phyloP scores from a whole-genome alignment of 805 yeast species.

The Spathaspora passalidarum region DNA sequence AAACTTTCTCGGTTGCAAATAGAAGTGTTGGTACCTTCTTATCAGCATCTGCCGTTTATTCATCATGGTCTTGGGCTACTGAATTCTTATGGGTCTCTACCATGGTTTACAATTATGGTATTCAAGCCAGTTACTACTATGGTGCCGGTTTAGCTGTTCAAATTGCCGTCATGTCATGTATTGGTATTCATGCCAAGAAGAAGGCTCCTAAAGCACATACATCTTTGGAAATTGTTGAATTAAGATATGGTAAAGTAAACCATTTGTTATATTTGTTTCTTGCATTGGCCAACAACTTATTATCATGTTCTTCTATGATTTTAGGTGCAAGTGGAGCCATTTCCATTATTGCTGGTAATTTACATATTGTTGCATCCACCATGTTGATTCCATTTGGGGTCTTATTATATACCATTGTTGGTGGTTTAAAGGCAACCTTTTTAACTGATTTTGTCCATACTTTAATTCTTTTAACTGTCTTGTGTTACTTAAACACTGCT shows the following conservation, averaged over 20 bases:
- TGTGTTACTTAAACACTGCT: constrained; percentile 25
- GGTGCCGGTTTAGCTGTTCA: constrained; percentile 26
- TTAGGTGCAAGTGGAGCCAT: constrained; percentile 27
- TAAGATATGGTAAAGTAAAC: constrained; percentile 23
- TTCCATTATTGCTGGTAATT: constrained; percentile 24
- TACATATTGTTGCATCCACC: constrained; percentile 24
- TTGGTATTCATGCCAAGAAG: constrained; percentile 26
- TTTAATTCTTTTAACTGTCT: constrained; percentile 20
- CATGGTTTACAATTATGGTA: constrained; percentile 24
- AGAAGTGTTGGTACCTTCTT: constrained; percentile 20
- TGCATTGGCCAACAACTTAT: constrained; percentile 20
- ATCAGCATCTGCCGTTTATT: constrained; percentile 22
- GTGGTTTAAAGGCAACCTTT: constrained; percentile 52
- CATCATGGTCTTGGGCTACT: constrained; percentile 29
- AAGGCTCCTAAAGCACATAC: constrained; percentile 27
- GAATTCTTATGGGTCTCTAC: constrained; percentile 23
- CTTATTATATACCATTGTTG: constrained; percentile 45
- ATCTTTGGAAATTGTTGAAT: constrained; percentile 26
- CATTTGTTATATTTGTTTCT: constrained; percentile 24
- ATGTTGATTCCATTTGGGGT: constrained; percentile 36
- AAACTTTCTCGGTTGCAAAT: constrained; percentile 27
- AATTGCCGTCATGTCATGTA: constrained; percentile 21
- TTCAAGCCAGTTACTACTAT: constrained; percentile 21
- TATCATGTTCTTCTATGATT: constrained; percentile 26
- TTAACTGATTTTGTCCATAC: constrained; percentile 43